Percentiles rank a stretch among this genome's conserved stretches.
Evolutionary conservation across 1,284 basidiomycete genomes (phyloP).

Genomic region (Tilletiaria anomala): DNA sequence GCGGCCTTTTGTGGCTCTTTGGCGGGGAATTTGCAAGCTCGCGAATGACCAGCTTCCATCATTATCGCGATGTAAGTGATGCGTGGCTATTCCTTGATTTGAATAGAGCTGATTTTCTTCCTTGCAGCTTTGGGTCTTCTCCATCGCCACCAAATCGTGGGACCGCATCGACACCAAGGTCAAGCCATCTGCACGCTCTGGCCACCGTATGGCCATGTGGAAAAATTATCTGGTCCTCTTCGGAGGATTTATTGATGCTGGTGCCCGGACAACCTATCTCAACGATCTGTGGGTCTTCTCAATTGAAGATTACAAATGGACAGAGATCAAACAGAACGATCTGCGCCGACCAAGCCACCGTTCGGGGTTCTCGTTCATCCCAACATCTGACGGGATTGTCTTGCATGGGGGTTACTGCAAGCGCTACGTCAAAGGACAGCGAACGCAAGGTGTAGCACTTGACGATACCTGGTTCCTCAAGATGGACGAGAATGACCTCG

Average conservation of each 20-base stretch:
- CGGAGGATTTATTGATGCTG: constrained; percentile 74
- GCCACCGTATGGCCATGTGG: constrained; percentile 74
- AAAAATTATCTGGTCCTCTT: constrained; percentile 75
- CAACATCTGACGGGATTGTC: constrained; percentile 64
- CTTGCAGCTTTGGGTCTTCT: constrained; percentile 24
- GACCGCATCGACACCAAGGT: constrained; percentile 77
- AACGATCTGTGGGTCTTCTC: constrained; percentile 82
- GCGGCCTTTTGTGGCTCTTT: constrained; percentile 38
- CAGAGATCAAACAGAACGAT: constrained; percentile 51
- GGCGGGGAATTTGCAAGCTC: constrained; percentile 50
- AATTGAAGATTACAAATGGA: constrained; percentile 74
- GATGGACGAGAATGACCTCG: constrained; percentile 38
- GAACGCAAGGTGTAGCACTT: constrained; percentile 68
- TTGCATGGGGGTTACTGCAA: constrained; percentile 86
- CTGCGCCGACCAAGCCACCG: constrained; percentile 4
- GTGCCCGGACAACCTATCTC: constrained; percentile 60
- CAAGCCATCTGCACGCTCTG: constrained; percentile 64
- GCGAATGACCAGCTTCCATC: constrained; percentile 74
- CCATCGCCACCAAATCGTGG: constrained; percentile 50
- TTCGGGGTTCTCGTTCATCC: constrained; percentile 69
- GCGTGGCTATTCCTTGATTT: constrained; percentile 4
- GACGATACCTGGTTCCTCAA: constrained; percentile 85
- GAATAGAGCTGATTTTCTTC: background rate
- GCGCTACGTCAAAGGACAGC: constrained; percentile 71
- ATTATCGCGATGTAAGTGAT: constrained; percentile 74